phyloP scores from a whole-genome alignment of 192 early-diverging fungal species.

The Rhizoclosmatium sp. region DNA sequence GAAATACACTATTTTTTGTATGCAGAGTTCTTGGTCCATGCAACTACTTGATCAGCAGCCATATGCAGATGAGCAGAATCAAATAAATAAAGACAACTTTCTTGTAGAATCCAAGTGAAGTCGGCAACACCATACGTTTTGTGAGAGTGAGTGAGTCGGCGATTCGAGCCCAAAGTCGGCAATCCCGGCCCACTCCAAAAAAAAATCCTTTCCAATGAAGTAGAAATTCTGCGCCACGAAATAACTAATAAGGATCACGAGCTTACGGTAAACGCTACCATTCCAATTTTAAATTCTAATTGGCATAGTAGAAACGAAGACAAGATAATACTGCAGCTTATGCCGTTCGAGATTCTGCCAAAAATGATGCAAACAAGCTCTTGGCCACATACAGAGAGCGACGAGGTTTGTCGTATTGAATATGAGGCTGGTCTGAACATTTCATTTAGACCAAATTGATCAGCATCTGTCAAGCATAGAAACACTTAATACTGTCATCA shows the following conservation, averaged over 20 bases:
- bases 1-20: too few species aligned
- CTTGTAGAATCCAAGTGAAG: too few species aligned
- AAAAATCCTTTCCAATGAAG: conserved; percentile 69
- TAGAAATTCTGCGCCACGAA: conserved; percentile 68
- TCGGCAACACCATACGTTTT: too few species aligned
- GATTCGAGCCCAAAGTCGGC: too few species aligned
- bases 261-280: conserved; percentile 55
- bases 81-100: too few species aligned
- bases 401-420: conserved; percentile 42
- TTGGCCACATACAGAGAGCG: conserved; percentile 58
- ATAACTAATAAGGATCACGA: conserved; percentile 65
- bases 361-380: conserved; percentile 70
- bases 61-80: too few species aligned
- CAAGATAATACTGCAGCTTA: conserved; percentile 67
- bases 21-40: too few species aligned
- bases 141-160: too few species aligned
- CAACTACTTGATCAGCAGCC: too few species aligned
- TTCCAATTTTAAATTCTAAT: conserved; percentile 1
- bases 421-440: conserved; percentile 1
- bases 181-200: too few species aligned
- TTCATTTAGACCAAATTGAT: conserved; percentile 62
- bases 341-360: conserved; percentile 59
- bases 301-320: conserved; percentile 48
- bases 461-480: conserved; percentile 67
- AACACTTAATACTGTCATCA: conserved; percentile 61